A percentile compares a stretch with the other conserved stretches of the same genome.
phyloP scores from a whole-genome alignment of 768 basidiomycete genomes.

The Strobilomyces dryophilus region DNA sequence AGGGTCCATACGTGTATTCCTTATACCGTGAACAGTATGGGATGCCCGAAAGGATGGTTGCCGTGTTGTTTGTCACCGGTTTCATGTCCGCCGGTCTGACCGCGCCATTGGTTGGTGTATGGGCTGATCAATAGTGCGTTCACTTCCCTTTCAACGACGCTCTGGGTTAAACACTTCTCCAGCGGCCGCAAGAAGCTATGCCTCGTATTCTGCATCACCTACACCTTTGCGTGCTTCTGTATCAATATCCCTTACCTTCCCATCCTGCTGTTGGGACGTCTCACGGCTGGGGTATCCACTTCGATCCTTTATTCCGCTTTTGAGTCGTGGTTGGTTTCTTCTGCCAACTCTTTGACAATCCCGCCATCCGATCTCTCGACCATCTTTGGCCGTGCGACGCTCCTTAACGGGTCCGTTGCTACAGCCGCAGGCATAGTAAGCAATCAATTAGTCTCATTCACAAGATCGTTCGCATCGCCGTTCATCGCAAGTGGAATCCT shows the following conservation, averaged over 20 bases:
- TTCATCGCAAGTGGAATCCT: slow-evolving; percentile 61
- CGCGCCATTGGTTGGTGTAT: slow-evolving; percentile 68
- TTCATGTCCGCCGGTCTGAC: slow-evolving; percentile 66
- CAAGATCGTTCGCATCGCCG: slow-evolving; percentile 53
- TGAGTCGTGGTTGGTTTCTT: slow-evolving; percentile 73
- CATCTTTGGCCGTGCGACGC: slow-evolving; percentile 70
- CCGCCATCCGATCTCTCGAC: slow-evolving; percentile 55
- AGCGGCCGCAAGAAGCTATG: slow-evolving; percentile 69
- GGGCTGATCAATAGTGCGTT: slow-evolving; percentile 66
- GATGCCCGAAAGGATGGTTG: slow-evolving; percentile 60
- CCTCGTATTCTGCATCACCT: slow-evolving; percentile 67
- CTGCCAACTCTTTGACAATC: slow-evolving; percentile 48
- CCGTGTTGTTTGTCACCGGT: slow-evolving; percentile 72
- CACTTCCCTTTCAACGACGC: background rate
- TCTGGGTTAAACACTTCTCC: background rate
- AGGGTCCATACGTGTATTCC: slow-evolving; percentile 77
- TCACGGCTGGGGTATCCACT: slow-evolving; percentile 68
- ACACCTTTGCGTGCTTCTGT: slow-evolving; percentile 54
- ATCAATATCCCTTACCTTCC: slow-evolving; percentile 56
- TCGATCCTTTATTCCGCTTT: slow-evolving; percentile 75
- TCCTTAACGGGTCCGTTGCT: slow-evolving; percentile 72
- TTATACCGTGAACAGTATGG: slow-evolving; percentile 66
- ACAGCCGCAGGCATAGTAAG: slow-evolving; percentile 61
- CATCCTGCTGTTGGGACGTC: slow-evolving; percentile 56
- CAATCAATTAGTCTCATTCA: slow-evolving; percentile 56